A percentile compares a stretch with the other conserved stretches of the same genome.
Evolutionary conservation across 495 filamentous ascomycete species (phyloP).

Genomic region (Pyronema omphalodes): DNA sequence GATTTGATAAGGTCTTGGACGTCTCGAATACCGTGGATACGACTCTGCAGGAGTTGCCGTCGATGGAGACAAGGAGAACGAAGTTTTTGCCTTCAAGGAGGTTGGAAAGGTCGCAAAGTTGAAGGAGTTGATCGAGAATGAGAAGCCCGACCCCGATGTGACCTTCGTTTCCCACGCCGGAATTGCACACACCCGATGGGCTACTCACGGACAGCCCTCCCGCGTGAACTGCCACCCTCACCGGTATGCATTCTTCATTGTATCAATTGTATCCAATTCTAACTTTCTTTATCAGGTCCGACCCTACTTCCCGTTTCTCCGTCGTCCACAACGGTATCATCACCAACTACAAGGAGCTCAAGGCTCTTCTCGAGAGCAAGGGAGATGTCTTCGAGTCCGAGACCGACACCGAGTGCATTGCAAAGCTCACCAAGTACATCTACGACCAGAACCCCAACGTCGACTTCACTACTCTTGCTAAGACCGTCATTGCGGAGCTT

Average conservation of each 20-base stretch:
- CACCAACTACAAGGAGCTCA: conserved; percentile 99
- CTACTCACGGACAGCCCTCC: conserved; percentile 87
- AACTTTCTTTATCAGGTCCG: conserved; percentile 24
- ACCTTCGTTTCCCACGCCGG: conserved; percentile 93
- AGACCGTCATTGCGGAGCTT: conserved; percentile 94
- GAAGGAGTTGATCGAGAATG: conserved; percentile 73
- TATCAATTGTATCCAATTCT: conserved; percentile 1
- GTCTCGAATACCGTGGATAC: conserved; percentile 91
- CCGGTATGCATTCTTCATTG: conserved; percentile 40
- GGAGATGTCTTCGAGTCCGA: conserved; percentile 98
- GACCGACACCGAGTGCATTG: conserved; percentile 97
- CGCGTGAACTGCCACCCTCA: conserved; percentile 95
- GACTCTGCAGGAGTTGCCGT: conserved; percentile 92
- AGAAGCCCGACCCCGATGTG: conserved; percentile 67
- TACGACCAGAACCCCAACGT: conserved; percentile 90
- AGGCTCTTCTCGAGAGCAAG: conserved; percentile 78
- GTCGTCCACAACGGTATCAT: conserved; percentile 99
- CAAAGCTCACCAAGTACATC: conserved; percentile 94
- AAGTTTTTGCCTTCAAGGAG: conserved; percentile 95
- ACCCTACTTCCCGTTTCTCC: conserved; percentile 84
- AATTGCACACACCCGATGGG: conserved; percentile 97
- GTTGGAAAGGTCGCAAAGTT: conserved; percentile 96
- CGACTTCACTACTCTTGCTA: conserved; percentile 86
- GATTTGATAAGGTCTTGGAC: conserved; percentile 45
- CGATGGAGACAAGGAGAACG: conserved; percentile 96